phyloP scores from a whole-genome alignment of 441 rosid genomes.

The Populus hybrid region DNA sequence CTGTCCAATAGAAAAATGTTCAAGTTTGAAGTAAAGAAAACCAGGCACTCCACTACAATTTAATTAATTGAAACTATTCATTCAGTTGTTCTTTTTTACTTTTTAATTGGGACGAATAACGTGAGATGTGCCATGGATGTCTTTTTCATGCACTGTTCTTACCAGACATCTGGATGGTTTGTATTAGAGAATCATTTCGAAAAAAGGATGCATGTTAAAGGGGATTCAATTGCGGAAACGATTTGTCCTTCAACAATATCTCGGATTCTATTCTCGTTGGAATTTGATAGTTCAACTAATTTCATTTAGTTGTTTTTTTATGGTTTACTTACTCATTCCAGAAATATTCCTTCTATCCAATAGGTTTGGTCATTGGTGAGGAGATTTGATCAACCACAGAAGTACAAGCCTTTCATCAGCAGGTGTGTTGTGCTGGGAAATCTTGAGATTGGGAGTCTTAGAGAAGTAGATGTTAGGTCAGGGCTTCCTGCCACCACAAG shows the following conservation, averaged over 20 bases:
- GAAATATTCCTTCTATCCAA: conserved; percentile 13
- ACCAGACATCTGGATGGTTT: conserved; percentile 3
- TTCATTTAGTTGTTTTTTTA: not conserved
- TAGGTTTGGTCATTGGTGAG: conserved; percentile 96
- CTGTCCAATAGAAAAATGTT: not conserved
- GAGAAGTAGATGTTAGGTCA: conserved; percentile 85
- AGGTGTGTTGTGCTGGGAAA: conserved; percentile 66
- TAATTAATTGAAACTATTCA: not conserved
- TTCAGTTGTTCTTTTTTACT: not conserved
- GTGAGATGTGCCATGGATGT: not conserved
- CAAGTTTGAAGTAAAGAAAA: not conserved
- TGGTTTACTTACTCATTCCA: conserved; percentile 5
- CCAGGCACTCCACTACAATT: not conserved
- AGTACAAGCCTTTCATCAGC: conserved; percentile 88
- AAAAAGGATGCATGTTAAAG: conserved; percentile 12
- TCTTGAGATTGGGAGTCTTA: conserved; percentile 72
- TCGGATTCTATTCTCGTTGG: conserved; percentile 5
- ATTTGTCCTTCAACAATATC: not conserved
- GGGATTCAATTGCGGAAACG: conserved; percentile 6
- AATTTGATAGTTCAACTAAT: not conserved
- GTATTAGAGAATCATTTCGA: not conserved
- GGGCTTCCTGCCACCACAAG: conserved; percentile 96
- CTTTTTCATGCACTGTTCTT: not conserved
- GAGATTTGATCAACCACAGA: conserved; percentile 91
- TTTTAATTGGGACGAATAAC: not conserved